These are phyloP conservation scores for Gliomastix tumulicola DNA, from an alignment of 2,329 filamentous ascomycete species.

Conservation along the genomic window DNA sequence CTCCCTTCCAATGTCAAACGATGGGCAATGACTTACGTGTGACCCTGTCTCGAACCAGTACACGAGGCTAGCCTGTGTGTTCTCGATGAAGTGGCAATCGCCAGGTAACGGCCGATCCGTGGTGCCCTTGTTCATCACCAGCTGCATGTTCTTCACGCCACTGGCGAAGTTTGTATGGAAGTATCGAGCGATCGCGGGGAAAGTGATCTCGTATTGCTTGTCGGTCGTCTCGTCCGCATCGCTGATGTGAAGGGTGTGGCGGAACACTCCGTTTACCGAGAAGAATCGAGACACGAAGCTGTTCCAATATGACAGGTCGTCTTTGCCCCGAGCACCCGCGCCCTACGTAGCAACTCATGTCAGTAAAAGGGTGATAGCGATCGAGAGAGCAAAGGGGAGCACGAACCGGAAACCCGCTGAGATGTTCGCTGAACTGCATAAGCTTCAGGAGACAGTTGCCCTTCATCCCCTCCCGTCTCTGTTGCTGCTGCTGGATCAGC, in stretches of 20 bases:
- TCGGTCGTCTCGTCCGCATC: constrained; percentile 50
- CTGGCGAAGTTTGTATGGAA: constrained; percentile 86
- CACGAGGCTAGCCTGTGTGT: constrained; percentile 69
- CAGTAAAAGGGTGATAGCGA: no score
- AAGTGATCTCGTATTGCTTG: constrained; percentile 83
- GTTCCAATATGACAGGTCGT: constrained; percentile 72
- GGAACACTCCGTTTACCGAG: constrained; percentile 66
- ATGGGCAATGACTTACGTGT: constrained; percentile 61
- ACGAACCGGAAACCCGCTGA: constrained; percentile 50
- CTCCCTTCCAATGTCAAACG: no score
- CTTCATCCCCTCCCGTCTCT: constrained; percentile 46
- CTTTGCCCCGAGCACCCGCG: constrained; percentile 57
- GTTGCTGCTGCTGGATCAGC: constrained; percentile 38
- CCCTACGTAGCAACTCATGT: no score
- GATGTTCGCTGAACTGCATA: constrained; percentile 55
- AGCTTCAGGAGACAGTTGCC: constrained; percentile 52
- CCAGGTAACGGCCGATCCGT: constrained; percentile 49
- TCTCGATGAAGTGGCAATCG: constrained; percentile 68
- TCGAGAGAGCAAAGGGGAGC: no score
- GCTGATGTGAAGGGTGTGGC: constrained; percentile 58
- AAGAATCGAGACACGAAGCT: constrained; percentile 78
- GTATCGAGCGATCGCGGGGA: constrained; percentile 75
- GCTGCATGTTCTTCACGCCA: constrained; percentile 77
- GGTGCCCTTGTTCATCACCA: constrained; percentile 67
- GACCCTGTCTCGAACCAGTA: constrained; percentile 84